phyloP scores from a whole-genome alignment of 164 flowering plant species.

The Umbellularia californica region DNA sequence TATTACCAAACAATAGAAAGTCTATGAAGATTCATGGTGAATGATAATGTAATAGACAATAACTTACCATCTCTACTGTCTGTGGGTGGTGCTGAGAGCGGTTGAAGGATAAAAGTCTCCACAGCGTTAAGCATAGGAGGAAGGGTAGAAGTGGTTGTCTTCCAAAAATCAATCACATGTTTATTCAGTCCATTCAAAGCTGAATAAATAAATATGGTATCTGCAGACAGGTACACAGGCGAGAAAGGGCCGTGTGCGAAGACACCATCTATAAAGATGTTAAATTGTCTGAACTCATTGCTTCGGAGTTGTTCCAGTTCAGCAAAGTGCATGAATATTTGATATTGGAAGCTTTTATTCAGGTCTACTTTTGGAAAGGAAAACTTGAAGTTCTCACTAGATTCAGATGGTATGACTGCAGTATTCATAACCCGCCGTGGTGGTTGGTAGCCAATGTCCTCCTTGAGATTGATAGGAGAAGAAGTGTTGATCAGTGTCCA shows the following conservation, averaged over 20 bases:
- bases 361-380: neutral
- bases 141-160: slow-evolving; percentile 26
- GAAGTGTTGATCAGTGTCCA: neutral
- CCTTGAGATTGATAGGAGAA: neutral
- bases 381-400: neutral
- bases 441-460: slow-evolving; percentile 2
- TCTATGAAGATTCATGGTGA: neutral
- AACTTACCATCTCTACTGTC: slow-evolving; percentile 7
- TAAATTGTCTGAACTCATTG: slow-evolving; percentile 27
- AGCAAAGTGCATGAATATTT: slow-evolving; percentile 33
- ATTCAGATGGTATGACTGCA: slow-evolving; percentile 17
- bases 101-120: slow-evolving; percentile 25
- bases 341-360: slow-evolving; percentile 9
- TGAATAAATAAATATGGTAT: neutral
- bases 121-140: slow-evolving; percentile 50
- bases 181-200: neutral
- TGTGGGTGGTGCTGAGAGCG: slow-evolving; percentile 20
- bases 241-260: neutral
- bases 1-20: too few relatives aligned
- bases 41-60: neutral
- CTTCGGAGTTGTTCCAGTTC: slow-evolving; percentile 20
- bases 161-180: slow-evolving; percentile 7
- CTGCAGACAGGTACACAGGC: slow-evolving; percentile 5
- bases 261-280: slow-evolving; percentile 7
- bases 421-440: slow-evolving; percentile 29